phyloP scores from a whole-genome alignment of 805 yeast species.

The Maudiozyma turicensis region DNA sequence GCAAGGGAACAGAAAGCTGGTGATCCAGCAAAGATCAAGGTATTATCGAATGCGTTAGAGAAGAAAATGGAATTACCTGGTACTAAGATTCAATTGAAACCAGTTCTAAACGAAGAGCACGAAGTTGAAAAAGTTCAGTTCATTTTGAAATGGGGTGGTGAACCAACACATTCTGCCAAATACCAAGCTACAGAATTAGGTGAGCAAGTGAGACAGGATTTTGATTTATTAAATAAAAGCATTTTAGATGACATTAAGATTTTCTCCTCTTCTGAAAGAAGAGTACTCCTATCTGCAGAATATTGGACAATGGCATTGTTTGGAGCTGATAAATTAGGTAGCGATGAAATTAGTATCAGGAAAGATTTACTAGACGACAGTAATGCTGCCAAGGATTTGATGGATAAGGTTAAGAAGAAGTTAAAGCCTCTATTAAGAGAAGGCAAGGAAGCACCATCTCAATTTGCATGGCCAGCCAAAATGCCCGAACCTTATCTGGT shows the following conservation, averaged over 20 bases:
- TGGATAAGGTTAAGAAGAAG: slow-evolving; percentile 97
- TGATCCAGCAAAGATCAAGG: slow-evolving; percentile 66
- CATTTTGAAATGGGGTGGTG: slow-evolving; percentile 98
- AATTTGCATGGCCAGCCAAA: slow-evolving; percentile 97
- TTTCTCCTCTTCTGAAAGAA: slow-evolving; percentile 85
- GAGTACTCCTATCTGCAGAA: slow-evolving; percentile 89
- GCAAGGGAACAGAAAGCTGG: slow-evolving; percentile 77
- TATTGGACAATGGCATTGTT: slow-evolving; percentile 70
- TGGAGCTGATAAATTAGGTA: slow-evolving; percentile 63
- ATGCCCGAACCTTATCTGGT: slow-evolving; percentile 97
- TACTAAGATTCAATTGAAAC: slow-evolving; percentile 91
- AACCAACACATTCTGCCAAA: slow-evolving; percentile 94
- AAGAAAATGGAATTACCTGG: slow-evolving; percentile 90
- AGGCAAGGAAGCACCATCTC: slow-evolving; percentile 95
- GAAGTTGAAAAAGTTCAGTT: slow-evolving; percentile 92
- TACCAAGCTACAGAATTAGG: slow-evolving; percentile 94
- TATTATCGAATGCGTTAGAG: slow-evolving; percentile 72
- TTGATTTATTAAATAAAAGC: slow-evolving; percentile 72
- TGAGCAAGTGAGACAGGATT: slow-evolving; percentile 88
- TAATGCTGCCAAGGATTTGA: slow-evolving; percentile 93
- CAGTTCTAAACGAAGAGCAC: slow-evolving; percentile 57
- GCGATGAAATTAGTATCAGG: slow-evolving; percentile 69
- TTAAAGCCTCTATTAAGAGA: slow-evolving; percentile 87
- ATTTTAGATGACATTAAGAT: slow-evolving; percentile 80
- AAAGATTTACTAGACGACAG: slow-evolving; percentile 92